Evolutionary conservation across 306 rosid species (phyloP).

Genomic region (Cicer pinnatifidum): DNA sequence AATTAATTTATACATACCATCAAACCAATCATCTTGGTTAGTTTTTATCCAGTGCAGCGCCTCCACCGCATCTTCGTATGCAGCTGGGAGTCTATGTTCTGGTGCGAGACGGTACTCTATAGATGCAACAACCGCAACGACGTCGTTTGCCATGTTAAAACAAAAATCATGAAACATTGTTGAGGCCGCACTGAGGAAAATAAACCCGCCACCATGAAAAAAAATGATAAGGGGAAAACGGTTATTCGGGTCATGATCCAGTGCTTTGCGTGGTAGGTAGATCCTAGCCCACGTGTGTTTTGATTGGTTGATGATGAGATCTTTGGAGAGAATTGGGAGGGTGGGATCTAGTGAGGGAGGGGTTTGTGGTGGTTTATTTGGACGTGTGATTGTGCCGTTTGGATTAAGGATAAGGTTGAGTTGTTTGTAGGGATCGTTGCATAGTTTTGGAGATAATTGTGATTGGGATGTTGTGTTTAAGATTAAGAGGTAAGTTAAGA

Average conservation of each 20-base stretch:
- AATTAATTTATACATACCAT: too few relatives aligned
- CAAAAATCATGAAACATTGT: constrained; percentile 38
- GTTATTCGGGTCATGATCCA: constrained; percentile 30
- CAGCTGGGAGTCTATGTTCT: constrained; percentile 59
- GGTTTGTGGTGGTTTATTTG: constrained; percentile 26
- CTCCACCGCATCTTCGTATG: constrained; percentile 62
- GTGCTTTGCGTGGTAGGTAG: constrained; percentile 51
- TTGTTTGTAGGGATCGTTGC: constrained; percentile 50
- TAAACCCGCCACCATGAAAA: constrained; percentile 63
- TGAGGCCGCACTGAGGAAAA: constrained; percentile 48
- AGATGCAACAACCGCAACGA: constrained; percentile 48
- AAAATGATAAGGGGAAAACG: constrained; percentile 47
- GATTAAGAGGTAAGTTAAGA: constrained; percentile 23
- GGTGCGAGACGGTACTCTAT: constrained; percentile 64
- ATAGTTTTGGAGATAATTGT: constrained; percentile 7
- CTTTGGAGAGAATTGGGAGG: constrained; percentile 53
- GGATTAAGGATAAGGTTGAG: constrained; percentile 47
- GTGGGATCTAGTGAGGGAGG: constrained; percentile 50
- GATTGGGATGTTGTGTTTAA: constrained; percentile 36
- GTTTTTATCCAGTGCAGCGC: constrained; percentile 61
- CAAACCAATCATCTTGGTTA: constrained; percentile 51
- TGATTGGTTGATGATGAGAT: constrained; percentile 54
- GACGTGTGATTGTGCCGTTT: constrained; percentile 54
- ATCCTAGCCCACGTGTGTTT: constrained; percentile 54
- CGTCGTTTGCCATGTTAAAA: constrained; percentile 48